Conservation (phyloP, 306 rosid genomes). For the Morella rubra region DNA sequence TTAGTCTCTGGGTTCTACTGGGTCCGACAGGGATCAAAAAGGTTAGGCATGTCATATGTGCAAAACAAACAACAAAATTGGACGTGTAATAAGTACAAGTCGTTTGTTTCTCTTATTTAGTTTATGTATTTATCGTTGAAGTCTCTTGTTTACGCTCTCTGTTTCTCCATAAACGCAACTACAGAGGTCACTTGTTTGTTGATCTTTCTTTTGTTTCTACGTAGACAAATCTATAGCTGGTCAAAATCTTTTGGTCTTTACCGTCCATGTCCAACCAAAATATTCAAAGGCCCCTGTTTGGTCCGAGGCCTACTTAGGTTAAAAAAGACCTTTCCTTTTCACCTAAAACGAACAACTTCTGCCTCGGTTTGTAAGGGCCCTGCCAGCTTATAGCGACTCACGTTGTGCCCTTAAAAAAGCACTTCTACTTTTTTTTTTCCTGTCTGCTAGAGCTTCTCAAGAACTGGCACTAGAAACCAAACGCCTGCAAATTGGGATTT, state of each 20-base stretch:
- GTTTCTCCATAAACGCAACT: too few species aligned
- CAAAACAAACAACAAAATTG: background rate
- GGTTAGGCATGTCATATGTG: background rate
- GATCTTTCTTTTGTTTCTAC: background rate
- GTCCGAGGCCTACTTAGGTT: background rate
- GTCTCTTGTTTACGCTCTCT: too few species aligned
- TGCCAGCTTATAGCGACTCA: background rate
- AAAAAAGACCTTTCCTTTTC: background rate
- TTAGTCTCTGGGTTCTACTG: background rate
- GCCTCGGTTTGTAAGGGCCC: background rate
- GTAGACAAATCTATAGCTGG: background rate
- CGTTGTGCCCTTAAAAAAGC: background rate
- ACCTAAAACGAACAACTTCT: background rate
- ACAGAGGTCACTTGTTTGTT: background rate
- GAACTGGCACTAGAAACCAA: too few species aligned
- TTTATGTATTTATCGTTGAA: too few species aligned
- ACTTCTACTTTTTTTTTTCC: background rate
- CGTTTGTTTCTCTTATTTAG: background rate
- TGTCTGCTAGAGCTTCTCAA: too few species aligned
- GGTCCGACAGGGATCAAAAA: background rate
- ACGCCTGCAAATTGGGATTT: too few species aligned
- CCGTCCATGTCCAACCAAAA: background rate
- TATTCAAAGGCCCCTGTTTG: background rate
- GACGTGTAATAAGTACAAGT: too few species aligned
- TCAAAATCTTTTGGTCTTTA: background rate